Base-by-base conservation (phyloP, 352 stramenopile species). In the Phytophthora meadii region DNA sequence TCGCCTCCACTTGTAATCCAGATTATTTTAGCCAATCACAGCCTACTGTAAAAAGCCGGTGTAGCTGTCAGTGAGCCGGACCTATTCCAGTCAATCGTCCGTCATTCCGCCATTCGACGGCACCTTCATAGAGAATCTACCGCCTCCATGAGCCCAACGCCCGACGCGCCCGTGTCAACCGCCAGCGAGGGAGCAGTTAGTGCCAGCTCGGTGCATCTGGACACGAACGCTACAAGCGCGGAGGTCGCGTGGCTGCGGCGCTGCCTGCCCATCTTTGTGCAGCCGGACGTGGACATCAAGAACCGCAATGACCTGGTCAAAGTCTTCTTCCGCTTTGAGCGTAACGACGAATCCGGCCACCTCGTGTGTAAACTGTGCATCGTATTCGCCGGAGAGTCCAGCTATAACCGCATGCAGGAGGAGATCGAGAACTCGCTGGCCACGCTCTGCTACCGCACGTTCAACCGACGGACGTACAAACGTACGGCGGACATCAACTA, bases 401-500 rank as follows among this genome's bases (percentile, higher is more conserved):
- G 84, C 64, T 94, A 94, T 79, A 96, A 96, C 53, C 83, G 84
- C 70, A 54, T 82, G 27, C 74, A 84, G 36, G 79, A 89, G 45
- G 69, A 84, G 48, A 63, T 79, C n/a, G 78, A 94, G 70, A 96
- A 96, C 71, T 73, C 67, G 34, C 55, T 93, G 42, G 88, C 85
- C 27, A 96, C 88, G 60, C 56, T 94, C 15, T 80, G 84, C 40
- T 94, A 94, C 61, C 84, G 88, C 65, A 92, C 86, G 17, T 96
- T 92, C 70, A 96, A 94, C 56, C 86, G 88, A 48, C 74, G 80
- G 37, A 93, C 84, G 8, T 94, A 93, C 77, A 93, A 94, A 74
- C 84, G 88, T 59, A 96, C 88, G 47, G 88, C 88, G 15, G 88
- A 96, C 68, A 96, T 96, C 70, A 93, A 96, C 71, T 94, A 94